Conservation (phyloP, 257 asterid species). For the Euphrasia confusa region DNA sequence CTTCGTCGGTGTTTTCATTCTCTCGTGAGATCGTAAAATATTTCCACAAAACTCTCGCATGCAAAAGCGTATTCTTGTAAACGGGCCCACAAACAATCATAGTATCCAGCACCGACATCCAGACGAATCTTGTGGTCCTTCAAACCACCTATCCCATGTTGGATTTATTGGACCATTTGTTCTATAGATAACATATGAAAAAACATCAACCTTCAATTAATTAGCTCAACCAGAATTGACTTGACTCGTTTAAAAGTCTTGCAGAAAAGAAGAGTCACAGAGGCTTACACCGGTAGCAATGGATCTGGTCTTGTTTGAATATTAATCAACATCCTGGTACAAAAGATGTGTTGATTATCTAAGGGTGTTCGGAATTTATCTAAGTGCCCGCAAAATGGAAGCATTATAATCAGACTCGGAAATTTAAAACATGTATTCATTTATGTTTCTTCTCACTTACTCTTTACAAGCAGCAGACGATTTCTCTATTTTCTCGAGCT, state of each 20-base stretch:
- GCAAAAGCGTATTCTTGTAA: background rate
- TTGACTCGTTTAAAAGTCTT: background rate
- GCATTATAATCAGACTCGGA: background rate
- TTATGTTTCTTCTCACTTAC: constrained; percentile 37
- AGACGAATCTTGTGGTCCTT: constrained; percentile 63
- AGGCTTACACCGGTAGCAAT: constrained; percentile 55
- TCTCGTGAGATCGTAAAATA: background rate
- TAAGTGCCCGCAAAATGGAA: background rate
- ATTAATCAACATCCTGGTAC: constrained; percentile 47
- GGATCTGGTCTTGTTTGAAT: constrained; percentile 62
- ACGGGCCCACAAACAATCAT: constrained; percentile 27
- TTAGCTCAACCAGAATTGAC: background rate
- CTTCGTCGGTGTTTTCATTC: background rate
- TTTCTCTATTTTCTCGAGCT: constrained; percentile 62
- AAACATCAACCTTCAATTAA: constrained; percentile 7
- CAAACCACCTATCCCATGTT: constrained; percentile 87
- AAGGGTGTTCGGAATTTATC: background rate
- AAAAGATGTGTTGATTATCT: background rate
- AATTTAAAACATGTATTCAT: too few relatives aligned
- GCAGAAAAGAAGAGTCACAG: constrained; percentile 18
- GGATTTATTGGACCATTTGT: constrained; percentile 71
- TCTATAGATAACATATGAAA: constrained; percentile 27
- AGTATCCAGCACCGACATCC: constrained; percentile 77
- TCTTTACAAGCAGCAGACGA: constrained; percentile 71
- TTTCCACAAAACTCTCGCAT: background rate